Base-by-base conservation (phyloP, 345 rosid genomes). In the Passiflora organensis region DNA sequence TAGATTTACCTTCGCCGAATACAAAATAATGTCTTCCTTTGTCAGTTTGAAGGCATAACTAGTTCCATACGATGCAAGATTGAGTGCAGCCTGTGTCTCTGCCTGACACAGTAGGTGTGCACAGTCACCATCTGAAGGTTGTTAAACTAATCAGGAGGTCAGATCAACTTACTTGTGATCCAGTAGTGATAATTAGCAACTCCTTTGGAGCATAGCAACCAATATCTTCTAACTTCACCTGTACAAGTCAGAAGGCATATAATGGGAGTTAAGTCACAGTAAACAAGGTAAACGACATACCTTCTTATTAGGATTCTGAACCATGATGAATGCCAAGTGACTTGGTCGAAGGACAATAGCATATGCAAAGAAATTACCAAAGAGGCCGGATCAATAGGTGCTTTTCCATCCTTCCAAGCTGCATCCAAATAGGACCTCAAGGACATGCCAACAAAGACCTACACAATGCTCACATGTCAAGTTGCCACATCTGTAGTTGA, bases 401-500 rank as follows among this genome's bases (percentile, higher is more conserved):
- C 93, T 77, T 86, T 84, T 68, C 99, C 99, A 80, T 93, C 99
- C 72, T 73, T 93, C 95, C 99, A 89, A 70, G 99, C 99, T 42
- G 95, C 95, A 62, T 93, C 96, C 34, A 93, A 82, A 70, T 93
- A 93, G 56, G 99, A 84, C 76, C 94, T 84, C 53, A 89, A 74
- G 32, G 99, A 89, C 99, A 93, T 93, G 69, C 99, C 99, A 68
- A 89, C 91, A 71, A 93, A 85, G 46, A 86, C 91, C 96, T 86
- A 76, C 51, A 14, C 62, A 13, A 65, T 61, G 32, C 52, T 2
- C 3, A 28, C 3, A 2, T 28, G 34, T 28, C 68, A 41, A 15
- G 48, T 13, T 21, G n/a, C 20, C 39, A 51, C 14, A 25, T 51
- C 32, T 34, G 6, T 13, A 53, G 23, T 13, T 13, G 41, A 43